Evolutionary conservation across 805 yeast species (phyloP), one percentile per base, ranked within the genome.

Genomic region (Yamadazyma ubonensis): DNA sequence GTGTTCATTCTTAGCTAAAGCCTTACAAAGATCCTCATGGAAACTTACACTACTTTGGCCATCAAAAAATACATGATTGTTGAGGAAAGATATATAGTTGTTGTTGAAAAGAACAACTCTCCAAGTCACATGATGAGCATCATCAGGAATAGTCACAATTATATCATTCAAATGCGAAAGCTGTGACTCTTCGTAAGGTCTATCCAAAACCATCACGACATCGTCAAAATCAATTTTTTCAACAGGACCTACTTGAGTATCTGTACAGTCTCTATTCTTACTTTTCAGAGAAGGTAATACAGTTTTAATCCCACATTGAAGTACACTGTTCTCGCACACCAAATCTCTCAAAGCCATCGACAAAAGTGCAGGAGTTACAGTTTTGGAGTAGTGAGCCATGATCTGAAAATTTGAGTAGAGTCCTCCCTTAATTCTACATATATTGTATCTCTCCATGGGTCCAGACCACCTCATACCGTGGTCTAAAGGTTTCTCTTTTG

Each of bases 11-110:
- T 18, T 23, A n/a, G 33, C n/a, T n/a, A 39, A 21, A 14, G 12
- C 11, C n/a, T 27, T 10, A 12, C 35, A 29, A 19, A 64, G 51
- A 18, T 56, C 53, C 14, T 48, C 41, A 30, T 61, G 67, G 44
- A 66, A 61, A 31, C 46, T 48, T 12, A 42, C 39, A 2, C 63
- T 66, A 11, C 65, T 51, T 11, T 52, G 51, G 2, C 71, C 73
- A 46, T 67, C 71, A 29, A 58, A 55, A 8, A 61, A 41, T 3
- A 54, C 19, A 40, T 58, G 70, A 18, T 63, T 62, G 39, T 55
- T 58, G 17, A 35, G 36, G 26, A 65, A 51, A 8, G 57, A 32
- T 6, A 58, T 7, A 36, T 55, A 49, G 31, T 51, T 35, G 28
- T 34, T 50, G 50, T 22, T 40, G 38, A 17, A 60, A 42, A 29